Evolutionary conservation across 345 rosid genomes (phyloP).

Genomic region (Durio zibethinus): DNA sequence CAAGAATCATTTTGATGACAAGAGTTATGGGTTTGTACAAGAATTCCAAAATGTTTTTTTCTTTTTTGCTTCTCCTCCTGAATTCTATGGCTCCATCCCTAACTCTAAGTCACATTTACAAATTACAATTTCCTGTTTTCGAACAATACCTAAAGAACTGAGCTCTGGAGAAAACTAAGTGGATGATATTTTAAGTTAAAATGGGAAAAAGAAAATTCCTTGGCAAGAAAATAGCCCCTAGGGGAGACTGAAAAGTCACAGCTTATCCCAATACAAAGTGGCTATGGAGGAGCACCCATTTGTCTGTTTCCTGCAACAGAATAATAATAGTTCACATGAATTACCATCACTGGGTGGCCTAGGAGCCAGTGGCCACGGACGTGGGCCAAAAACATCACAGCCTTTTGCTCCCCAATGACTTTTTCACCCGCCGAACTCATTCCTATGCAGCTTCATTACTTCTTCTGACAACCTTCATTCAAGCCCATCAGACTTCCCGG

Average conservation of each 20-base stretch:
- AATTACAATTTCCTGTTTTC: neutral
- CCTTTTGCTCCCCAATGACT: neutral
- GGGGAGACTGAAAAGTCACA: neutral
- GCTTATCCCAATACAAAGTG: neutral
- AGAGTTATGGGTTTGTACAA: neutral
- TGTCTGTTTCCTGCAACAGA: slow-evolving; percentile 4
- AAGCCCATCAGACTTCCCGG: neutral
- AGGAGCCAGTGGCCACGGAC: neutral
- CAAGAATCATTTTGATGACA: slow-evolving; percentile 4
- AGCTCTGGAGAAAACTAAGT: neutral
- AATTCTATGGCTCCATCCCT: neutral
- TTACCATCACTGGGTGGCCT: neutral
- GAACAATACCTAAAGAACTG: neutral
- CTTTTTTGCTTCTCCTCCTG: neutral
- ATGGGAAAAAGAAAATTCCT: neutral
- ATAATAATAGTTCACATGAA: slow-evolving; percentile 10
- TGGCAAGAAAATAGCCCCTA: no score
- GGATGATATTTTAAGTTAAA: neutral
- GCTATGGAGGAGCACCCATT: neutral
- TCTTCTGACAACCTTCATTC: neutral
- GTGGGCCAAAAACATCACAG: slow-evolving; percentile 7
- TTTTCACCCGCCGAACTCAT: neutral
- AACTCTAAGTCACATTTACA: neutral
- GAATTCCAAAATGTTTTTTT: neutral
- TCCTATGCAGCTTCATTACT: neutral